Conservation (phyloP, 106 monocot species). For the Alisma plantagoaquatica region DNA sequence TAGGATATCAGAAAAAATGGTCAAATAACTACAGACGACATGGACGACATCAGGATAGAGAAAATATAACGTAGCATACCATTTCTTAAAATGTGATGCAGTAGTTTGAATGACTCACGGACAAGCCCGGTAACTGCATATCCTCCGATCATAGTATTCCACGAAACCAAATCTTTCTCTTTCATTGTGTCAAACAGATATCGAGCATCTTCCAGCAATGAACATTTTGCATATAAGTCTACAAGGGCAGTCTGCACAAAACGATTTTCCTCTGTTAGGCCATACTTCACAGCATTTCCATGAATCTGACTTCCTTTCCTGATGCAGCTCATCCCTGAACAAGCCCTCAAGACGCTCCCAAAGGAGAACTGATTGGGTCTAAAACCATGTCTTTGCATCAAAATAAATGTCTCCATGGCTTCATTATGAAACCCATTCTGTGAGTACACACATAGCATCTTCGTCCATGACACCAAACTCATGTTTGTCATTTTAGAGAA, state of each 20-base stretch:
- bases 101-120: constrained; percentile 31
- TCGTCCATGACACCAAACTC: constrained; percentile 73
- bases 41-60: no score
- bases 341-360: constrained; percentile 44
- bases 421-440: constrained; percentile 29
- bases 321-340: constrained; percentile 20
- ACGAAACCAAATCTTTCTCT: constrained; percentile 50
- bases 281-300: constrained; percentile 39
- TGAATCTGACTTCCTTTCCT: constrained; percentile 47
- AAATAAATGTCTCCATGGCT: constrained; percentile 31
- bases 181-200: constrained; percentile 36
- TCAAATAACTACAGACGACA: no score
- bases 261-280: constrained; percentile 28
- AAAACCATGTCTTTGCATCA: constrained; percentile 35
- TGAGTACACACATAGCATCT: constrained; percentile 57
- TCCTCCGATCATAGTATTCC: constrained; percentile 74
- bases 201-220: constrained; percentile 37
- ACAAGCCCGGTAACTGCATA: constrained; percentile 31
- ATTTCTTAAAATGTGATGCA: constrained; percentile 41
- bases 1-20: no score
- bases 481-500: constrained; percentile 59
- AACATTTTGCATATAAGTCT: constrained; percentile 59
- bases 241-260: constrained; percentile 55
- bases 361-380: constrained; percentile 65
- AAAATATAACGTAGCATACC: constrained; percentile 23